Evolutionary conservation across 441 rosid species (phyloP), one percentile per base, ranked within the genome.

Genomic region (Arabidopsis lyrata): DNA sequence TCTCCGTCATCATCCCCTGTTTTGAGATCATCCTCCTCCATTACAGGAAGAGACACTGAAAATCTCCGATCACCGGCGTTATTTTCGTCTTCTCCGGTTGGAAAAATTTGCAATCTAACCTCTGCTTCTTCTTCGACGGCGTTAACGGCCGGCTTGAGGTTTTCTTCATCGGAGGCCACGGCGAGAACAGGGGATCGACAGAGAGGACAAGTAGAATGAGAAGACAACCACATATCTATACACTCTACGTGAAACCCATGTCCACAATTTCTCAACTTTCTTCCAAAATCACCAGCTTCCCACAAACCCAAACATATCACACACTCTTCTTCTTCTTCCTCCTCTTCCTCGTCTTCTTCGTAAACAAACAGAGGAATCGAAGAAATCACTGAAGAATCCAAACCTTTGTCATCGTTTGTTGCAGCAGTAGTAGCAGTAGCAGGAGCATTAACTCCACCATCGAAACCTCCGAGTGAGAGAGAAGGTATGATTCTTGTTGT

Each of bases 151-250:
- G 63, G 63, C 22, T 62, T 71, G 7, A 75, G 76, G 8, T 66
- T 78, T 3, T 24, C 68, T 48, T 56, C 38, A 27, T 9, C 54
- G 1, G 78, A 42, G 47, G 9, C 54, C 2, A 48, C 48, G 5
- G 61, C 36, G 3, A 72, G 76, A 12, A 83, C 86, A 4, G 90
- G 84, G 56, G 88, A 81, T 62, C 97, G 73, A 75, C 96, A 92
- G 50, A 85, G 78, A 47, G 97, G 97, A 42, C 97, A 92, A 38
- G 75, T 84, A 1, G 86, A 68, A 60, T 87, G 89, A 69, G 90
- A 88, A 36, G 79, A 73, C 69, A 92, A 66, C 97, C 97, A 92
- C 88, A 83, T 92, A 22, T 88, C 97, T 41, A 92, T 87, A 63
- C 96, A 92, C 63, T 90, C 88, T 9, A 86, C 83, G 47, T 90